These are phyloP conservation scores for Rostrohypoxylon terebratum DNA, from an alignment of 495 filamentous ascomycete species.

Conservation along the genomic window DNA sequence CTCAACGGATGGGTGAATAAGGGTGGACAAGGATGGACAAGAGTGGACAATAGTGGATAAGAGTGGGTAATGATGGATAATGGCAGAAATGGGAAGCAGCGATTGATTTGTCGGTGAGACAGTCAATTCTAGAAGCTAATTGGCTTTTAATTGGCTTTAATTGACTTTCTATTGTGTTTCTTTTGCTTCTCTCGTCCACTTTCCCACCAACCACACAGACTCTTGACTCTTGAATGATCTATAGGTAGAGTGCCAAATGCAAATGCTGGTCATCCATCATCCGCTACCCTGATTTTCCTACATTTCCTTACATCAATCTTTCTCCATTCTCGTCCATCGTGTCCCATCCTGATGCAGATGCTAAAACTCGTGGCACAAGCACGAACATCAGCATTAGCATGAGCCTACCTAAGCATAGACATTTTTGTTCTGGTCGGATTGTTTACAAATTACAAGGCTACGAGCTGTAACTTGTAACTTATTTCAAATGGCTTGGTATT, in stretches of 20 bases:
- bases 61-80: too few species aligned
- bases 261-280: slow-evolving; percentile 30
- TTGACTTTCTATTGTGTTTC: slow-evolving; percentile 10
- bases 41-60: too few species aligned
- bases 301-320: background rate
- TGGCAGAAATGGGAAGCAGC: background rate
- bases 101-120: slow-evolving; percentile 32
- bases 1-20: slow-evolving; percentile 33
- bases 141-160: slow-evolving; percentile 19
- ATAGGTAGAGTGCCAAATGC: too few species aligned
- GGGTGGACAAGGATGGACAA: too few species aligned
- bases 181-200: background rate
- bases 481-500: slow-evolving; percentile 17
- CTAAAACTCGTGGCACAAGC: slow-evolving; percentile 24
- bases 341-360: slow-evolving; percentile 11
- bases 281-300: background rate
- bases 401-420: too few species aligned
- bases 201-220: too few species aligned
- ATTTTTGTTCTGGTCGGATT: too few species aligned
- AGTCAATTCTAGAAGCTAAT: slow-evolving; percentile 13
- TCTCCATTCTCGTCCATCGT: background rate
- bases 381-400: background rate
- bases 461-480: slow-evolving; percentile 8
- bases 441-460: background rate
- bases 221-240: slow-evolving; percentile 30